Evolutionary conservation across 306 rosid genomes (phyloP).

Genomic region (Rubus idaeus): DNA sequence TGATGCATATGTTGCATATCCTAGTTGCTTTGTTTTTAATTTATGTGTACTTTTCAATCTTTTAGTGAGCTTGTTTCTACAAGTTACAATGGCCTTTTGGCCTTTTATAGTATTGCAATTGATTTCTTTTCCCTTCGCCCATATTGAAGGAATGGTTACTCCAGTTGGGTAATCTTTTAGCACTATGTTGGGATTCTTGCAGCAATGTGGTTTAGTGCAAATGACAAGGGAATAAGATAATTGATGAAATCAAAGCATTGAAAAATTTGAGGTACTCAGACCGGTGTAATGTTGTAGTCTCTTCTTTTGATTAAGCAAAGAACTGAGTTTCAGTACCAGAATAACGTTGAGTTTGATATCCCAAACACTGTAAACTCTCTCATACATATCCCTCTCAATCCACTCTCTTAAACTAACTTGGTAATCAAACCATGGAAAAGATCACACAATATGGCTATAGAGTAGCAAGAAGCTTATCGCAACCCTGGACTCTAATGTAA

Average conservation of each 20-base stretch:
- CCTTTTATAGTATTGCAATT: background rate
- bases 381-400: background rate
- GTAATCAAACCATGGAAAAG: too few relatives aligned
- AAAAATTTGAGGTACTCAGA: background rate
- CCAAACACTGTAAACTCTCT: background rate
- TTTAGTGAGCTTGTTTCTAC: background rate
- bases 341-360: background rate
- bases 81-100: background rate
- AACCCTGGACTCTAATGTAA: too few relatives aligned
- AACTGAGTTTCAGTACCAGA: background rate
- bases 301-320: background rate
- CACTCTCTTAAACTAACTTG: background rate
- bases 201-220: background rate
- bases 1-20: constrained; percentile 12
- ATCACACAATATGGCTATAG: too few relatives aligned
- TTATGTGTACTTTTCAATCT: constrained; percentile 14
- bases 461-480: too few relatives aligned
- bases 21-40: constrained; percentile 15
- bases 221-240: background rate
- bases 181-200: background rate
- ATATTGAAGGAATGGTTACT: background rate
- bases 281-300: background rate
- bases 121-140: background rate
- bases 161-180: background rate
- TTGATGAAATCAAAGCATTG: background rate